Conservation (phyloP, 192 early-diverging fungal genomes). For the Linnemannia elongata region DNA sequence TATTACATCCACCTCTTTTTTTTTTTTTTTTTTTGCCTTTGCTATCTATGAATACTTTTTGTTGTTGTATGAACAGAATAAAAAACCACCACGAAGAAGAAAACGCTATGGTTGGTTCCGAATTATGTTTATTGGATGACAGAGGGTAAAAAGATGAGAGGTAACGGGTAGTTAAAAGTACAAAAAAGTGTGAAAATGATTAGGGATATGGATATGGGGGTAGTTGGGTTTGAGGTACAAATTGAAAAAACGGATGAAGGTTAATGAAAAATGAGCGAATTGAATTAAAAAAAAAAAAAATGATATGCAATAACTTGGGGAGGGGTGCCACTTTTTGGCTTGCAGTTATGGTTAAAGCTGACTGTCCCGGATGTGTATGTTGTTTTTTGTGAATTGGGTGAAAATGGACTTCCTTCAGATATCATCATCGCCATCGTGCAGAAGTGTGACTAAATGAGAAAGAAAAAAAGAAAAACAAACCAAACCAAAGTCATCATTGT, state of each 20-base stretch:
- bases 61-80: neutral
- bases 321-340: too few relatives aligned
- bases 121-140: neutral
- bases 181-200: neutral
- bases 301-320: too few relatives aligned
- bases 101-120: neutral
- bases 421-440: conserved; percentile 41
- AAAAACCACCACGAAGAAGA: neutral
- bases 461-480: neutral
- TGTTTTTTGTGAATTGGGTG: too few relatives aligned
- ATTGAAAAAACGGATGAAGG: too few relatives aligned
- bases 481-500: neutral
- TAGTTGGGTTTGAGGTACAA: neutral
- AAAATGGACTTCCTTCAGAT: neutral
- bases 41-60: neutral
- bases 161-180: neutral
- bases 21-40: neutral
- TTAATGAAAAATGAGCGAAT: too few relatives aligned
- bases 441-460: conserved; percentile 31
- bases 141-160: neutral
- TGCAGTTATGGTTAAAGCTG: too few relatives aligned
- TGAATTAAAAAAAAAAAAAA: too few relatives aligned
- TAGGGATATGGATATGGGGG: neutral
- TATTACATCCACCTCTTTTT: neutral
- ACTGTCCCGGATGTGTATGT: too few relatives aligned